phyloP scores from a whole-genome alignment of 306 rosid genomes.

The Gastrolobium villosum region DNA sequence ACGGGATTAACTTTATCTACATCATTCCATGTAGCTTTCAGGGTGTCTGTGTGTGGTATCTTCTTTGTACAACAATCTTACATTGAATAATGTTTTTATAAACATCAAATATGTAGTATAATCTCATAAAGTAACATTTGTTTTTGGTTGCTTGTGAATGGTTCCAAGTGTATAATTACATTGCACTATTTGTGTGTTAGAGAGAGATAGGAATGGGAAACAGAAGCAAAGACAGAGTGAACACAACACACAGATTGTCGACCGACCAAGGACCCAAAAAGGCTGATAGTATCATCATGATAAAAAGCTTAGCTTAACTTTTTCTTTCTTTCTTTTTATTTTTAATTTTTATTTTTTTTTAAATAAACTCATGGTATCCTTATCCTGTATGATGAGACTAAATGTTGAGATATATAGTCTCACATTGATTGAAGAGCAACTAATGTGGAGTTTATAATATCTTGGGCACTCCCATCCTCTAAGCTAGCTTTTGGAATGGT shows the following conservation, averaged over 20 bases:
- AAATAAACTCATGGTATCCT: too few species aligned
- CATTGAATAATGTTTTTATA: background rate
- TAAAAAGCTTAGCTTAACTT: slow-evolving; percentile 60
- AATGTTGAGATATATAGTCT: too few species aligned
- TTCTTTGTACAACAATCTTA: slow-evolving; percentile 27
- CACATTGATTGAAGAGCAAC: too few species aligned
- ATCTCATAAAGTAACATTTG: slow-evolving; percentile 35
- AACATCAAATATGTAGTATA: background rate
- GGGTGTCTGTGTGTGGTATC: slow-evolving; percentile 48
- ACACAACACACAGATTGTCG: slow-evolving; percentile 82
- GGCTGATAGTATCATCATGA: slow-evolving; percentile 74
- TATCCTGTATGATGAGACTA: too few species aligned
- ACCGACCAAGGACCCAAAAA: slow-evolving; percentile 87
- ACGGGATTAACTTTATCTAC: slow-evolving; percentile 70
- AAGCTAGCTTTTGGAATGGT: too few species aligned
- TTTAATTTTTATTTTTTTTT: background rate
- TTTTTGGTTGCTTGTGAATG: slow-evolving; percentile 58
- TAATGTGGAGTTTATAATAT: too few species aligned
- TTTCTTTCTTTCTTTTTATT: slow-evolving; percentile 34
- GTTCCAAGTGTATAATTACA: slow-evolving; percentile 60
- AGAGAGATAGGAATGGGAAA: slow-evolving; percentile 53
- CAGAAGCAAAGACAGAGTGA: slow-evolving; percentile 65
- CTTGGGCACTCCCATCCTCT: too few species aligned
- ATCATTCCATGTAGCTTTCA: slow-evolving; percentile 65
- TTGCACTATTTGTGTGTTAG: slow-evolving; percentile 2